Percentiles rank a stretch among this genome's conserved stretches.
These are phyloP conservation scores for Eimeria praecox DNA, from an alignment of 169 alveolate genomes.

Conservation along the genomic window DNA sequence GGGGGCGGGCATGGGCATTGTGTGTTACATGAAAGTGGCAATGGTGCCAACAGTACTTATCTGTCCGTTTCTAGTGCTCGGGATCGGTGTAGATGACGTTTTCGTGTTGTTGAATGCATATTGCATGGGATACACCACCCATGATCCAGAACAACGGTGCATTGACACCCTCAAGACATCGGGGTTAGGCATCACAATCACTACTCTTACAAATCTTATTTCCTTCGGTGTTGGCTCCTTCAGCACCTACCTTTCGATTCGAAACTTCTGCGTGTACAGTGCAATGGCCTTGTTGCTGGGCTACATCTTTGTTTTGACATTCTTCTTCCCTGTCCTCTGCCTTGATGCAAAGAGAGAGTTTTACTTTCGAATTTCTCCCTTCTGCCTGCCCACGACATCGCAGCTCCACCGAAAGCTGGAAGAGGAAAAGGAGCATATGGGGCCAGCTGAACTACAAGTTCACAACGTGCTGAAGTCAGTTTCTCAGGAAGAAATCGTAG, in stretches of 20 bases:
- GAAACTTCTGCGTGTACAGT: slow-evolving; percentile 81
- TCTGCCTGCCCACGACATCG: slow-evolving; percentile 80
- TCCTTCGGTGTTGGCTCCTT: slow-evolving; percentile 83
- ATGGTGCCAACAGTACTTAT: slow-evolving; percentile 88
- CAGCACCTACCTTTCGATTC: slow-evolving; percentile 82
- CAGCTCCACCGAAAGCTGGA: slow-evolving; percentile 54
- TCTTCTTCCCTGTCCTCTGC: slow-evolving; percentile 82
- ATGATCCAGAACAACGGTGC: slow-evolving; percentile 86
- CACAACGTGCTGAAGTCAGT: slow-evolving; percentile 62
- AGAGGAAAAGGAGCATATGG: slow-evolving; percentile 48
- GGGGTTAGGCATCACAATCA: slow-evolving; percentile 84
- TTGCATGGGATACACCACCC: slow-evolving; percentile 85
- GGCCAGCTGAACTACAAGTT: slow-evolving; percentile 52
- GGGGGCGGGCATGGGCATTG: slow-evolving; percentile 88
- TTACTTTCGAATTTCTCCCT: slow-evolving; percentile 73
- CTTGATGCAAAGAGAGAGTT: slow-evolving; percentile 83
- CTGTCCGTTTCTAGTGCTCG: slow-evolving; percentile 87
- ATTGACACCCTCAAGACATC: slow-evolving; percentile 84
- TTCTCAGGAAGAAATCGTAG: slow-evolving; percentile 74
- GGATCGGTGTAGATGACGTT: slow-evolving; percentile 88
- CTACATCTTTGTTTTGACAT: slow-evolving; percentile 73
- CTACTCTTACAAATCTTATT: slow-evolving; percentile 81
- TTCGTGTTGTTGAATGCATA: slow-evolving; percentile 87
- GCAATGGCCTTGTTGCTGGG: slow-evolving; percentile 82
- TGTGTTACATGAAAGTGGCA: slow-evolving; percentile 85